Conservation (phyloP, 1,139 yeast species). For the Zhuliangozyma parablackwelliae region DNA sequence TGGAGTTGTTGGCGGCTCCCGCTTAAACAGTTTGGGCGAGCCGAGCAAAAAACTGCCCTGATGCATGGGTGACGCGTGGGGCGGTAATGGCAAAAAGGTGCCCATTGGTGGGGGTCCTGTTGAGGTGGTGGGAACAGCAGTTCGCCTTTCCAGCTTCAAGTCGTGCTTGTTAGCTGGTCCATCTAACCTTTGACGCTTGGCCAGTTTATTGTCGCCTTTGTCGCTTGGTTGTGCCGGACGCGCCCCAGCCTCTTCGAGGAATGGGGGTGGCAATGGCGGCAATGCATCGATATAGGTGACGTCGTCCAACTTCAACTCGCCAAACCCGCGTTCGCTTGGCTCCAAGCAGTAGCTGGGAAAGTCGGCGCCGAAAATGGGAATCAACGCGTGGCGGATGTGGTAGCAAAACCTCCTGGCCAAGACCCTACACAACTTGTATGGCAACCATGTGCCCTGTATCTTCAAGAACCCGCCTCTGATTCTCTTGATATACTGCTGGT, state of each 20-base stretch:
- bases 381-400: constrained; percentile 67
- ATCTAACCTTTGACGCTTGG: too few species aligned
- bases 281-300: constrained; percentile 16
- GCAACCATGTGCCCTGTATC: constrained; percentile 95
- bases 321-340: constrained; percentile 67
- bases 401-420: constrained; percentile 76
- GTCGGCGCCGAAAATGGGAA: constrained; percentile 74
- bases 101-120: constrained; percentile 3
- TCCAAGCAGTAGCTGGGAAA: constrained; percentile 69
- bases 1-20: constrained; percentile 1
- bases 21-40: not conserved
- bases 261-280: constrained; percentile 5
- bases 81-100: constrained; percentile 5
- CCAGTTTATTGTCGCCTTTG: too few species aligned
- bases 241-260: constrained; percentile 3
- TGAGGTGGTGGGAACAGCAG: too few species aligned
- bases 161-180: too few species aligned
- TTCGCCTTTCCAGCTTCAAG: too few species aligned
- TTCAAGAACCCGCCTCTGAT: constrained; percentile 89
- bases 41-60: not conserved
- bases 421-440: constrained; percentile 61
- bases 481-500: constrained; percentile 61
- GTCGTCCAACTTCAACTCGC: constrained; percentile 49
- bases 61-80: not conserved
- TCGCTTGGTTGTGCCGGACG: too few species aligned